phyloP scores from a whole-genome alignment of 1,284 basidiomycete species.

The Ganoderma multipileum region DNA sequence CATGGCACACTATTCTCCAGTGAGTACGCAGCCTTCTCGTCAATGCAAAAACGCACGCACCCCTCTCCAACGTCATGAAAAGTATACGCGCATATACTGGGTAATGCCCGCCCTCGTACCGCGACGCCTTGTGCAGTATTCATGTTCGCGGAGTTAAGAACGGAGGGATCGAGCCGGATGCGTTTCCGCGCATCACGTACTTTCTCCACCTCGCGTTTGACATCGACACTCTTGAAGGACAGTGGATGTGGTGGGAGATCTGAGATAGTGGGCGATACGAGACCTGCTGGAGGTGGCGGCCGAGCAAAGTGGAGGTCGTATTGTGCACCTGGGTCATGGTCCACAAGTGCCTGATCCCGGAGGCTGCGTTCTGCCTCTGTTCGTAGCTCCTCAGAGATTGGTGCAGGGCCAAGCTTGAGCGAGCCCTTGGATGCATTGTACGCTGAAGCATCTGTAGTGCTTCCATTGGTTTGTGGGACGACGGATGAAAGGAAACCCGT shows the following conservation, averaged over 20 bases:
- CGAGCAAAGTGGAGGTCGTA: conserved; percentile 66
- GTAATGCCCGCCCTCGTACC: conserved; percentile 69
- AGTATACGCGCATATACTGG: conserved; percentile 93
- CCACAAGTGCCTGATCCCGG: conserved; percentile 74
- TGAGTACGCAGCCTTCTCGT: conserved; percentile 4
- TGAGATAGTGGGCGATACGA: conserved; percentile 67
- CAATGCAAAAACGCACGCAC: conserved; percentile 52
- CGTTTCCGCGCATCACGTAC: conserved; percentile 91
- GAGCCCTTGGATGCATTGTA: conserved; percentile 76
- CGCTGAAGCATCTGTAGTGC: conserved; percentile 53
- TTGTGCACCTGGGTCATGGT: conserved; percentile 68
- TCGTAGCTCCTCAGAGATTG: conserved; percentile 79
- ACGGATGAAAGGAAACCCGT: conserved; percentile 83
- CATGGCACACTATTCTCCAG: conserved; percentile 72
- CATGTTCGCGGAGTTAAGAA: conserved; percentile 58
- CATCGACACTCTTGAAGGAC: conserved; percentile 86
- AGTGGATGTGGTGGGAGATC: conserved; percentile 85
- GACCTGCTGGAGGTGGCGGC: conserved; percentile 53
- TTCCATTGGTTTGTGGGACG: conserved; percentile 65
- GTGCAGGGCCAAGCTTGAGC: conserved; percentile 85
- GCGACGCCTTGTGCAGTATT: conserved; percentile 65
- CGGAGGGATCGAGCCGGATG: conserved; percentile 84
- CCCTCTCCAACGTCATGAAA: conserved; percentile 91
- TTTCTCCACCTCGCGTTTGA: conserved; percentile 90
- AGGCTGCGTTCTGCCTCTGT: conserved; percentile 80